These are phyloP conservation scores for Trichocladium uniseriatum DNA, from an alignment of 495 filamentous ascomycete species.

Conservation along the genomic window DNA sequence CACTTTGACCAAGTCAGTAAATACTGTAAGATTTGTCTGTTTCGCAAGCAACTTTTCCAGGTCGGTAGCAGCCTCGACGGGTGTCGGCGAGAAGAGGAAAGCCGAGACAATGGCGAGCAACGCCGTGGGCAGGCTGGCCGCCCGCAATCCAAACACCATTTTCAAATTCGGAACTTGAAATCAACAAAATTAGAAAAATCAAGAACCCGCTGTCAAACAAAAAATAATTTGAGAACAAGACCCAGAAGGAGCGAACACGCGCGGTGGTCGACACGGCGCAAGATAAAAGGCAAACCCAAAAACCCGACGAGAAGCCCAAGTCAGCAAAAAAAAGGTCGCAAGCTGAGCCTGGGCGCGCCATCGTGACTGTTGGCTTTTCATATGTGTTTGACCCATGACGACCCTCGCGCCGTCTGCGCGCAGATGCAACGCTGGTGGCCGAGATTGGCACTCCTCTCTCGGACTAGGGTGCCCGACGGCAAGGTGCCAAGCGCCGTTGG, in stretches of 20 bases:
- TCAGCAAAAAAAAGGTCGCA: not conserved
- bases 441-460: no score
- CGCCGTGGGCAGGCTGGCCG: not conserved
- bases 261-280: not conserved
- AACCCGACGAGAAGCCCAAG: no score
- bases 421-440: no score
- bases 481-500: no score
- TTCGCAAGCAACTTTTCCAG: constrained; percentile 5
- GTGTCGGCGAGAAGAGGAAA: not conserved
- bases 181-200: no score
- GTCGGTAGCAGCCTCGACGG: not conserved
- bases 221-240: not conserved
- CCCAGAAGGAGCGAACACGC: not conserved
- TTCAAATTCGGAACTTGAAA: no score
- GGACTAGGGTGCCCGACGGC: no score
- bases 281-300: no score
- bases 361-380: not conserved
- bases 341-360: not conserved
- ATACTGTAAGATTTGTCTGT: constrained; percentile 10
- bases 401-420: no score
- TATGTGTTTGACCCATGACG: no score
- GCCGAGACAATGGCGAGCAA: not conserved
- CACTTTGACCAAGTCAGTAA: constrained; percentile 7
- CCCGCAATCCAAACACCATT: not conserved
- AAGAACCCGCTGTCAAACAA: no score